These are phyloP conservation scores for Amaranthus hypochondriacus DNA, from an alignment of 148 eudicot species.

Conservation along the genomic window DNA sequence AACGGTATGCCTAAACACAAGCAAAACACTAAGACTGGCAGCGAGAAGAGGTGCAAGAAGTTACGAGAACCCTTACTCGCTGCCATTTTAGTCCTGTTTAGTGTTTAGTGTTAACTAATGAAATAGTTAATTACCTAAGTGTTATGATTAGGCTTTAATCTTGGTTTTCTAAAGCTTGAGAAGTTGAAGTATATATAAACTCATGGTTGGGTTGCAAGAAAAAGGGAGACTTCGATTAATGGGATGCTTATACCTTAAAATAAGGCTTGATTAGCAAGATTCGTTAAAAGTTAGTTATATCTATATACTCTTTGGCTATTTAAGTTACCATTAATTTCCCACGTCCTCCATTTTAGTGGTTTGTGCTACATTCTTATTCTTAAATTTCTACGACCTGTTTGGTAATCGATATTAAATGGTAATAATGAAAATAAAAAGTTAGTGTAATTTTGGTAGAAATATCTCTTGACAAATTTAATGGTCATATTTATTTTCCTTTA, in stretches of 20 bases:
- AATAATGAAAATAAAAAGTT: background rate
- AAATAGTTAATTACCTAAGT: background rate
- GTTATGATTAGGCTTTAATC: background rate
- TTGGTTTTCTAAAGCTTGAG: background rate
- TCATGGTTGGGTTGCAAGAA: background rate
- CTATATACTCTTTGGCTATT: background rate
- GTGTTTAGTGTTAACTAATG: background rate
- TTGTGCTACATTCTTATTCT: background rate
- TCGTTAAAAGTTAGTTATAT: constrained; percentile 8
- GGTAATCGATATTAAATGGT: background rate
- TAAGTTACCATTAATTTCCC: background rate
- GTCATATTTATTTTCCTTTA: background rate
- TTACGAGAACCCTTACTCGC: constrained; percentile 12
- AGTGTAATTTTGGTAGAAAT: background rate
- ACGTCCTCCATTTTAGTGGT: background rate
- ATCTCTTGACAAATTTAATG: background rate
- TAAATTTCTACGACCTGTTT: background rate
- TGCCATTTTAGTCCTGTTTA: constrained; percentile 2
- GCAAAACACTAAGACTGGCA: constrained; percentile 16
- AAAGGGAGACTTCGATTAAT: constrained; percentile 4
- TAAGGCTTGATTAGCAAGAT: constrained; percentile 22
- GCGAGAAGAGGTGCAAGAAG: constrained; percentile 7
- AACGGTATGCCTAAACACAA: constrained; percentile 7
- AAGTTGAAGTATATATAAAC: constrained; percentile 17
- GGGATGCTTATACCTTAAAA: constrained; percentile 27